These are phyloP conservation scores for Chlorella variabilis DNA, from an alignment of 163 green algal genomes.

Conservation along the genomic window DNA sequence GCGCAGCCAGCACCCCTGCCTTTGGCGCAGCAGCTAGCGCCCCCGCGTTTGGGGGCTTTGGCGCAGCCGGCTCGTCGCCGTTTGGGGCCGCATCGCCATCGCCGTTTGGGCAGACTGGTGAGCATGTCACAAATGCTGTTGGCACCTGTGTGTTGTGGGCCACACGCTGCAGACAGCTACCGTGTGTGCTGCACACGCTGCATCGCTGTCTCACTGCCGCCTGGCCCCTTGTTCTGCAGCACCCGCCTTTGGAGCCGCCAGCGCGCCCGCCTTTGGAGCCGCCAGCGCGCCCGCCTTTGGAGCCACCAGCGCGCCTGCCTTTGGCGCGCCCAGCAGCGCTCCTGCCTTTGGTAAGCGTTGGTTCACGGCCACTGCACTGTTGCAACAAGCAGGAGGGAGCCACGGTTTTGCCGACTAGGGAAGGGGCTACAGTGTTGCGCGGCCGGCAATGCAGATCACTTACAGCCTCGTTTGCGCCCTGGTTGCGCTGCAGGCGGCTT, in stretches of 20 bases:
- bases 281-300: slow-evolving; percentile 61
- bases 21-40: slow-evolving; percentile 51
- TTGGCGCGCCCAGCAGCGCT: slow-evolving; percentile 33
- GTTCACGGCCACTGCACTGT: not conserved
- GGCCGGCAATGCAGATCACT: no score
- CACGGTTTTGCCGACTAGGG: no score
- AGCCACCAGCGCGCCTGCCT: slow-evolving; percentile 31
- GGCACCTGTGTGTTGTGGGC: not conserved
- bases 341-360: slow-evolving; percentile 20
- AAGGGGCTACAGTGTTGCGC: no score
- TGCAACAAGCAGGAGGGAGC: no score
- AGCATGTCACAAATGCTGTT: no score
- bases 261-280: slow-evolving; percentile 53
- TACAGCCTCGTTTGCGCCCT: no score
- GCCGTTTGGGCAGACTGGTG: slow-evolving; percentile 24
- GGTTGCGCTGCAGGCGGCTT: slow-evolving; percentile 52
- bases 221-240: slow-evolving; percentile 25
- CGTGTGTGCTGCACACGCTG: not conserved
- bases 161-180: no score
- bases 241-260: slow-evolving; percentile 43
- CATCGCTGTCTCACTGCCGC: not conserved
- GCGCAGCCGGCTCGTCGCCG: slow-evolving; percentile 26
- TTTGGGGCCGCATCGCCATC: slow-evolving; percentile 52
- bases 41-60: slow-evolving; percentile 53
- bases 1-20: slow-evolving; percentile 29